Percentiles rank a stretch among this genome's conserved stretches.
Evolutionary conservation across 768 basidiomycete genomes (phyloP).

Genomic region (Hypholoma sublateritium): DNA sequence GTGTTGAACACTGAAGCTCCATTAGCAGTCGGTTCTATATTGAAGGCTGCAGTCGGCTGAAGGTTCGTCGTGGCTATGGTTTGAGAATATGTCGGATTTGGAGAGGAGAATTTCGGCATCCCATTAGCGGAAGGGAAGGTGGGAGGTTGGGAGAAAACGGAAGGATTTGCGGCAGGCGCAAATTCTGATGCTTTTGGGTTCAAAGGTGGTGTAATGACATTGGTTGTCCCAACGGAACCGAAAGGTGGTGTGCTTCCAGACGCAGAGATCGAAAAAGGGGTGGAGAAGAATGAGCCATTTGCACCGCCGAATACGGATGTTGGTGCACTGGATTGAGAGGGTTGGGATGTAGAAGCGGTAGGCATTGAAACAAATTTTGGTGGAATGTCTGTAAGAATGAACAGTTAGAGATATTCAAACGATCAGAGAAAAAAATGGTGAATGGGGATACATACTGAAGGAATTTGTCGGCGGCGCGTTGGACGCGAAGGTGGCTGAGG

Average conservation of each 20-base stretch:
- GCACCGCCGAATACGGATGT: slow-evolving; percentile 11
- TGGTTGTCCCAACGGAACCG: slow-evolving; percentile 11
- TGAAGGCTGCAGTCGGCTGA: background rate
- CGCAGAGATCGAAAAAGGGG: no score
- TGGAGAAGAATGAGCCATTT: background rate
- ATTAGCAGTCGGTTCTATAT: slow-evolving; percentile 1
- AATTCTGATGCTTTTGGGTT: slow-evolving; percentile 26
- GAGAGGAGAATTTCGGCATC: slow-evolving; percentile 1
- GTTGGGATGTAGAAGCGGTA: background rate
- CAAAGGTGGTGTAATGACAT: slow-evolving; percentile 1
- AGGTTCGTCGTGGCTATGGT: slow-evolving; percentile 4
- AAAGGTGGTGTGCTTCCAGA: background rate
- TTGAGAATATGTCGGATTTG: background rate
- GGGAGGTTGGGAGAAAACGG: slow-evolving; percentile 3
- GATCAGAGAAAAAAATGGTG: background rate
- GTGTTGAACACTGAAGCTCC: slow-evolving; percentile 6
- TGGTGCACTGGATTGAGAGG: background rate
- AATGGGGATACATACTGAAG: slow-evolving; percentile 5
- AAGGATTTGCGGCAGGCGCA: slow-evolving; percentile 13
- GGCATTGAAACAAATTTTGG: background rate
- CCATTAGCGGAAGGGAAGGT: slow-evolving; percentile 5
- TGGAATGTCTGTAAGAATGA: no score
- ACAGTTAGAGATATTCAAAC: no score
- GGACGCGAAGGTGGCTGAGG: background rate
- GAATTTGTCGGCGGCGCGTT: slow-evolving; percentile 1